phyloP scores from a whole-genome alignment of 2,329 filamentous ascomycete genomes.

The Coniosporium tulheliwenetii region DNA sequence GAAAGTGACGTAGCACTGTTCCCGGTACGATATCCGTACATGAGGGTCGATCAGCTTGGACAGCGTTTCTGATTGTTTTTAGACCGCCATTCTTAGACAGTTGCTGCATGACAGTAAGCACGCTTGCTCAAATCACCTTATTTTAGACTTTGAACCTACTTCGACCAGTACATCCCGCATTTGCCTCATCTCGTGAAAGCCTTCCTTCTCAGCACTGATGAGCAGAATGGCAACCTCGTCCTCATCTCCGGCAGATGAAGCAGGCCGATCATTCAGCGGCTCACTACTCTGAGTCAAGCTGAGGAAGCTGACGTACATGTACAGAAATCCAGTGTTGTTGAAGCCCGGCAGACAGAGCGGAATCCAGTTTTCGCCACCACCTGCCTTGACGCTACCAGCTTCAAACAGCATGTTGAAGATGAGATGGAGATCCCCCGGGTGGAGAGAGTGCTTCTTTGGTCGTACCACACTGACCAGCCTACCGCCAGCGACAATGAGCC shows the following conservation, averaged over 20 bases:
- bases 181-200: slow-evolving; percentile 76
- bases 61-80: slow-evolving; percentile 55
- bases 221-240: slow-evolving; percentile 79
- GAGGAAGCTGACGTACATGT: slow-evolving; percentile 98
- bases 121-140: too few relatives aligned
- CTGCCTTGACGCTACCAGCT: slow-evolving; percentile 78
- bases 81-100: slow-evolving; percentile 64
- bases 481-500: slow-evolving; percentile 81
- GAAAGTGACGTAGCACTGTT: slow-evolving; percentile 71
- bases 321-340: slow-evolving; percentile 90
- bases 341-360: slow-evolving; percentile 91
- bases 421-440: slow-evolving; percentile 86
- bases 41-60: slow-evolving; percentile 53
- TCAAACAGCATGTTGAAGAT: slow-evolving; percentile 99
- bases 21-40: slow-evolving; percentile 66
- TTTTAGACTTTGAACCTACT: slow-evolving; percentile 18
- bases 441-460: slow-evolving; percentile 85
- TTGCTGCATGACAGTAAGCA: slow-evolving; percentile 32
- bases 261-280: slow-evolving; percentile 23
- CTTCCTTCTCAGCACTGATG: slow-evolving; percentile 84
- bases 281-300: slow-evolving; percentile 39
- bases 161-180: slow-evolving; percentile 47
- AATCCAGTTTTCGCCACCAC: slow-evolving; percentile 95
- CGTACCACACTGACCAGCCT: slow-evolving; percentile 88
- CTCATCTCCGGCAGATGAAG: slow-evolving; percentile 28